These are phyloP conservation scores for Rhynchospora breviuscula DNA, from an alignment of 176 grass and related monocot genomes.

Conservation along the genomic window DNA sequence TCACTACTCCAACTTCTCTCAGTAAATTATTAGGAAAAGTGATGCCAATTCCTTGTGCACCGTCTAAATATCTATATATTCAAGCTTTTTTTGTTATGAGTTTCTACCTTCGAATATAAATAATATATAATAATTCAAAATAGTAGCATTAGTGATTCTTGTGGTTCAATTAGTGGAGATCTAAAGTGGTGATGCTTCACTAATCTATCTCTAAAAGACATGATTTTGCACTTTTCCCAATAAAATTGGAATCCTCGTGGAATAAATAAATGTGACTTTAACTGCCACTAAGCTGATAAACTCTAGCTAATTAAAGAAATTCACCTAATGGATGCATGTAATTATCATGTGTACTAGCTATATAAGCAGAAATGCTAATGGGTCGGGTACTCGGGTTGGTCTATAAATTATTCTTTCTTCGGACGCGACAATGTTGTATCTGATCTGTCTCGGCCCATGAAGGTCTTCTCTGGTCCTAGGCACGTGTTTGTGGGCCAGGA, in stretches of 20 bases:
- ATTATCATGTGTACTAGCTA: neutral
- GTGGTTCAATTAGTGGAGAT: neutral
- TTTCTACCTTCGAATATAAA: neutral
- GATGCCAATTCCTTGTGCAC: neutral
- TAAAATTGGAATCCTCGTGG: neutral
- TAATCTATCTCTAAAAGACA: neutral
- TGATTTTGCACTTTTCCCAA: neutral
- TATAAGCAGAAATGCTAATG: too few species aligned
- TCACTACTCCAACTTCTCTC: neutral
- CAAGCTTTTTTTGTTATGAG: neutral
- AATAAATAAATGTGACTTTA: neutral
- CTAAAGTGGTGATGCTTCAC: neutral
- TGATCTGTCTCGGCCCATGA: too few species aligned
- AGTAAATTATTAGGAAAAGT: neutral
- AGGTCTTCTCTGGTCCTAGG: too few species aligned
- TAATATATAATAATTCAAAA: neutral
- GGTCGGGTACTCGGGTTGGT: too few species aligned
- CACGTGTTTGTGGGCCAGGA: too few species aligned
- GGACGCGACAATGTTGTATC: too few species aligned
- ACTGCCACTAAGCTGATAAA: neutral
- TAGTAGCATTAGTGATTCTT: neutral
- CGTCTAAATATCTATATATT: neutral
- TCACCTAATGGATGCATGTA: neutral
- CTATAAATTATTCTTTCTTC: too few species aligned
- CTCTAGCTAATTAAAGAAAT: neutral